A percentile compares a stretch with the other conserved stretches of the same genome.
Conservation (phyloP, 139 green algal genomes). For the Tetradesmus lagerheimii region DNA sequence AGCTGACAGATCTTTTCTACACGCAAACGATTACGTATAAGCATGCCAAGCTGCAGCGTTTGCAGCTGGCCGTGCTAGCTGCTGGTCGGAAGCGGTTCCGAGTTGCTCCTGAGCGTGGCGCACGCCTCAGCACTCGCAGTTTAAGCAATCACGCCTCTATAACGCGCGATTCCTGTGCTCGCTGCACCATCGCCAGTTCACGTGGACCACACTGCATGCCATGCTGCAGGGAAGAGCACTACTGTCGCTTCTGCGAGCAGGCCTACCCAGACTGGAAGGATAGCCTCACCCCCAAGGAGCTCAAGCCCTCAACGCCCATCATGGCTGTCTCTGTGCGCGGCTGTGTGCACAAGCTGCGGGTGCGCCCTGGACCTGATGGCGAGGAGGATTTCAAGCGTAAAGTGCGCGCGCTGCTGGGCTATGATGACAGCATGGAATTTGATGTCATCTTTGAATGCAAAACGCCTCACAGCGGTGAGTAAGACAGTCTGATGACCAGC, state of each 20-base stretch:
- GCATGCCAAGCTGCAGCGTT: background rate
- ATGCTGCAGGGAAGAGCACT: constrained; percentile 54
- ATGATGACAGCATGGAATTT: constrained; percentile 57
- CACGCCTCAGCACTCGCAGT: background rate
- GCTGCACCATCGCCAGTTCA: background rate
- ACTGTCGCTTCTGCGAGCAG: constrained; percentile 61
- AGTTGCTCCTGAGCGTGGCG: background rate
- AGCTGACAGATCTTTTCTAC: background rate
- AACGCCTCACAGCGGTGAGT: constrained; percentile 54
- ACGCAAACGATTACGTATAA: background rate
- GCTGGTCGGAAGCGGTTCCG: background rate
- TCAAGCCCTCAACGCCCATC: constrained; percentile 1
- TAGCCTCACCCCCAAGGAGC: constrained; percentile 45
- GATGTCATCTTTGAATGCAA: constrained; percentile 56
- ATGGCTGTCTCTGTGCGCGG: constrained; percentile 19
- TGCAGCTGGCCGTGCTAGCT: background rate
- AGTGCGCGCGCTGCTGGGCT: constrained; percentile 38
- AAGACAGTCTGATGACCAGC: background rate
- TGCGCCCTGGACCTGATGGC: constrained; percentile 54
- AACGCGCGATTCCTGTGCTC: background rate
- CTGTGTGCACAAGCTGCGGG: constrained; percentile 57
- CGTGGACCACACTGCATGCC: background rate
- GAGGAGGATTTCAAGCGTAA: constrained; percentile 48
- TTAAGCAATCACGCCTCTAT: background rate
- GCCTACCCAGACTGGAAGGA: constrained; percentile 61